These are phyloP conservation scores for Ophiosphaerella korrae DNA, from an alignment of 2,329 filamentous ascomycete genomes.

Conservation along the genomic window DNA sequence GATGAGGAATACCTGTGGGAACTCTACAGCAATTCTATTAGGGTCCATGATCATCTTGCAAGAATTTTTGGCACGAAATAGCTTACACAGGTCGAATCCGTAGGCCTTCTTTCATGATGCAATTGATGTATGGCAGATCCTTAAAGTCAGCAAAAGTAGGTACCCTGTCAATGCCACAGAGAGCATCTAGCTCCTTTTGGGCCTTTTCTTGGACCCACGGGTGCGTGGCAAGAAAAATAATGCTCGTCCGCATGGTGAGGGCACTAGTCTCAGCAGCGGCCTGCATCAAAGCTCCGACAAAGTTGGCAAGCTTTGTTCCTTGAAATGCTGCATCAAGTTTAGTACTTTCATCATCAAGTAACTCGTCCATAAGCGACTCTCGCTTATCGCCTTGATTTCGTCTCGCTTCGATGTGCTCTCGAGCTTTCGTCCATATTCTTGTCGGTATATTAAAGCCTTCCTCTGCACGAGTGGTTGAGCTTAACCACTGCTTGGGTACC, in stretches of 20 bases:
- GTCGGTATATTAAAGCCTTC: slow-evolving; percentile 16
- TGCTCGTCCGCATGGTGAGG: slow-evolving; percentile 19
- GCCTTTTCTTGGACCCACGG: slow-evolving; percentile 29
- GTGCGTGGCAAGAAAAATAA: slow-evolving; percentile 30
- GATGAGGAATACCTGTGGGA: slow-evolving; percentile 30
- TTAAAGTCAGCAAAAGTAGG: slow-evolving; percentile 31
- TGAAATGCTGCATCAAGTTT: slow-evolving; percentile 15
- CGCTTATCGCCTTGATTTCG: slow-evolving; percentile 26
- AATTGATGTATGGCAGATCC: slow-evolving; percentile 37
- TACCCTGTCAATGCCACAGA: slow-evolving; percentile 22
- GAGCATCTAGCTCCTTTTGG: slow-evolving; percentile 20
- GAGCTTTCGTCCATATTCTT: slow-evolving; percentile 23
- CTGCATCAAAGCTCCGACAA: slow-evolving; percentile 26
- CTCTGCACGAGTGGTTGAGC: slow-evolving; percentile 17
- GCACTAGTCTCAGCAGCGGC: slow-evolving; percentile 31
- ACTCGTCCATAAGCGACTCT: slow-evolving; percentile 30
- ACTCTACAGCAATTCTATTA: slow-evolving; percentile 18
- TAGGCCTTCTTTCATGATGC: slow-evolving; percentile 36
- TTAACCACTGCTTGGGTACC: slow-evolving; percentile 23
- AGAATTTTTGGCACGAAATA: slow-evolving; percentile 1
- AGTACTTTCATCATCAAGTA: slow-evolving; percentile 21
- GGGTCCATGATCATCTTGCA: background rate
- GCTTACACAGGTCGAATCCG: slow-evolving; percentile 34
- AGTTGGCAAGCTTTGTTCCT: slow-evolving; percentile 22
- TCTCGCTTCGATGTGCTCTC: slow-evolving; percentile 20